phyloP scores from a whole-genome alignment of 139 green algal genomes.

The Chlamydomonas sphaeroides region DNA sequence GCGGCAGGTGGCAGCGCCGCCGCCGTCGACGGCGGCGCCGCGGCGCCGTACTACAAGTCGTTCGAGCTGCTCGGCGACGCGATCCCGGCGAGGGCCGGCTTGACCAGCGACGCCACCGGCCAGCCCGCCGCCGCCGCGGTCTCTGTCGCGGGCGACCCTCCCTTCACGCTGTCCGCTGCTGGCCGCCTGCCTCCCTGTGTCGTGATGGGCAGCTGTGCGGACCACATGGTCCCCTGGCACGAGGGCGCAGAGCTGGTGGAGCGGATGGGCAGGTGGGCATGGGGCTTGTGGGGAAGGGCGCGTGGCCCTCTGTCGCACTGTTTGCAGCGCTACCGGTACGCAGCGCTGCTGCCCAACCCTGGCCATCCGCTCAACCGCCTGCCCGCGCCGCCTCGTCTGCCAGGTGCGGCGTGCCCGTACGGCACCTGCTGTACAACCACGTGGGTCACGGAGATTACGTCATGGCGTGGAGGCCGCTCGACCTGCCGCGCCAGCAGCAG shows the following conservation, averaged over 20 bases:
- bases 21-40: too few relatives aligned
- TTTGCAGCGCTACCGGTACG: too few relatives aligned
- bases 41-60: slow-evolving; percentile 2
- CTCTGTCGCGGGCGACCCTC: not conserved
- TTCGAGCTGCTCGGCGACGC: slow-evolving; percentile 58
- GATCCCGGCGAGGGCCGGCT: slow-evolving; percentile 60
- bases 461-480: slow-evolving; percentile 39
- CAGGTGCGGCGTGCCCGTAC: slow-evolving; percentile 56
- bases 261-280: not conserved
- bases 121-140: not conserved
- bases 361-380: too few relatives aligned
- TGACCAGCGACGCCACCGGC: slow-evolving; percentile 4
- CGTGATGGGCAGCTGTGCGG: slow-evolving; percentile 46
- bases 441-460: slow-evolving; percentile 67
- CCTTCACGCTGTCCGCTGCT: slow-evolving; percentile 6
- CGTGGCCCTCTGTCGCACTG: too few relatives aligned
- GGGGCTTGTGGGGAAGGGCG: too few relatives aligned
- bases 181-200: slow-evolving; percentile 39
- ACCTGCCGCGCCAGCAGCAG: not conserved
- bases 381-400: too few relatives aligned
- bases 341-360: too few relatives aligned
- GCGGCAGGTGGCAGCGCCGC: not conserved
- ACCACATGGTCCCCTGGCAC: slow-evolving; percentile 59
- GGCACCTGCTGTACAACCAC: slow-evolving; percentile 75
- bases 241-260: slow-evolving; percentile 48